Evolutionary conservation across 768 basidiomycete species (phyloP).

Genomic region (Suillus bovinus): DNA sequence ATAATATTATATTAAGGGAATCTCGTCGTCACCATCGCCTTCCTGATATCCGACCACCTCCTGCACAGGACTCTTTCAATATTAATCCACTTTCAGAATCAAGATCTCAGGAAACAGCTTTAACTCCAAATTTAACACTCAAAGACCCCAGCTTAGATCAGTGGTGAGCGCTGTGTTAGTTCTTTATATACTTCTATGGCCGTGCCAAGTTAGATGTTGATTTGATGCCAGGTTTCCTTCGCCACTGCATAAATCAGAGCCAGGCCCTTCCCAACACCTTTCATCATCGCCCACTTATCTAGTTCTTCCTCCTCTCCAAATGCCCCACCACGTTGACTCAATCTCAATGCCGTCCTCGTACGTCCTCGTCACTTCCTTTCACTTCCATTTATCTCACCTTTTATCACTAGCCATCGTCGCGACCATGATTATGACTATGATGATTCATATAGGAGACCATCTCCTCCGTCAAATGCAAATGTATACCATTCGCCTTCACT

Average conservation of each 20-base stretch:
- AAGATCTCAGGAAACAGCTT: constrained; percentile 36
- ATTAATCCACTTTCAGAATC: constrained; percentile 24
- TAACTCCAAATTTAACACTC: constrained; percentile 33
- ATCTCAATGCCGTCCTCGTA: constrained; percentile 35
- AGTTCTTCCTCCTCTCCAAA: constrained; percentile 27
- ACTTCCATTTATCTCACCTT: constrained; percentile 25
- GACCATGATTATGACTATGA: constrained; percentile 46
- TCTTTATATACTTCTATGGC: constrained; percentile 32
- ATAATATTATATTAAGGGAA: constrained; percentile 29
- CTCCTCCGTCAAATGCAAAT: constrained; percentile 50
- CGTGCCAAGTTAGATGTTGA: constrained; percentile 41
- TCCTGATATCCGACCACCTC: constrained; percentile 30
- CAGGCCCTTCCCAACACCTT: too few species aligned
- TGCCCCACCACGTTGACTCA: constrained; percentile 55
- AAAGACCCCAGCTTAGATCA: constrained; percentile 32
- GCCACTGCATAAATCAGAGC: constrained; percentile 39
- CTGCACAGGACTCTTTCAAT: constrained; percentile 18
- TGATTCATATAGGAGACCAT: constrained; percentile 39
- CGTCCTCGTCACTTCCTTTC: constrained; percentile 23
- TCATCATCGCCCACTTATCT: constrained; percentile 16
- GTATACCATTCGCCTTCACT: constrained; percentile 27
- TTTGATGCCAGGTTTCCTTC: constrained; percentile 40
- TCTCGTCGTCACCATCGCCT: constrained; percentile 28
- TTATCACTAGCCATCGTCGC: constrained; percentile 31
- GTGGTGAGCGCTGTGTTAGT: constrained; percentile 39